phyloP scores from a whole-genome alignment of 148 eudicot genomes.

The Oxyria digyna region DNA sequence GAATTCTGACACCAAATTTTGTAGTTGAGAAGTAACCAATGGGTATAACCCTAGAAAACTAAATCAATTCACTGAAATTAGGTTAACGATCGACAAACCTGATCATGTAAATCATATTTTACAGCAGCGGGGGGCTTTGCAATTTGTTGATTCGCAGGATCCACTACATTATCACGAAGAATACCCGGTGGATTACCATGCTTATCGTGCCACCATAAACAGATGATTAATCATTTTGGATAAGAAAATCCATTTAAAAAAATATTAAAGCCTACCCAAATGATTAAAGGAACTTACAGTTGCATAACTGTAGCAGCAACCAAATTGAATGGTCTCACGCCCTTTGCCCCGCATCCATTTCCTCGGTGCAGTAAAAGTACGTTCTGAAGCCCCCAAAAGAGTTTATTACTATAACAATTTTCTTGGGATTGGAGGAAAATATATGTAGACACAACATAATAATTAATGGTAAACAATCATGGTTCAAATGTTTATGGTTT shows the following conservation, averaged over 20 bases:
- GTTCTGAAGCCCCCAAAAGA: constrained; percentile 31
- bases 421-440: neutral
- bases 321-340: constrained; percentile 86
- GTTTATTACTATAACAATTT: neutral
- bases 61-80: no score
- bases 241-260: neutral
- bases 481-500: neutral
- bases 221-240: neutral
- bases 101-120: no score
- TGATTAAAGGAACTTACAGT: constrained; percentile 22
- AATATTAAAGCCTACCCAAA: neutral
- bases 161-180: constrained; percentile 50
- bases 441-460: neutral
- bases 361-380: constrained; percentile 71
- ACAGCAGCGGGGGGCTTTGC: no score
- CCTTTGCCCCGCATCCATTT: constrained; percentile 99
- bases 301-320: constrained; percentile 75
- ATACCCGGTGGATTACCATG: constrained; percentile 87
- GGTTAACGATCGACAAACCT: no score
- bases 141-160: no score
- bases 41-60: no score
- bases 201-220: constrained; percentile 54
- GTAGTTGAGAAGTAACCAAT: no score
- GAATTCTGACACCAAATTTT: no score
- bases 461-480: neutral